These are phyloP conservation scores for Isatis lusitanica DNA, from an alignment of 441 rosid genomes.

Conservation along the genomic window DNA sequence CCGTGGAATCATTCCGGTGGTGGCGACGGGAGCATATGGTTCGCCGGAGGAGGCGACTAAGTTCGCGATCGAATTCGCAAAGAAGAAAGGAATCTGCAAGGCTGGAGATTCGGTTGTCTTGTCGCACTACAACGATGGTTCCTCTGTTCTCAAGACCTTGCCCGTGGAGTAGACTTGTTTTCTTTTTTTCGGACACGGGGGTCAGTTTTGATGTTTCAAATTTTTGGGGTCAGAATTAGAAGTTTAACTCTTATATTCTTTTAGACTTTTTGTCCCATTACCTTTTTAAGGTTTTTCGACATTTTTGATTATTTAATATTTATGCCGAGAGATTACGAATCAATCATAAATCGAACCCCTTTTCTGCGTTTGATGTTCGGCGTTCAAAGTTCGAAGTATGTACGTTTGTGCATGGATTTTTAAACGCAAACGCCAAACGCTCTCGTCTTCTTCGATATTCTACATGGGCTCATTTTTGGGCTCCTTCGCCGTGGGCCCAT, in stretches of 20 bases:
- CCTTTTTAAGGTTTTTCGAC: neutral
- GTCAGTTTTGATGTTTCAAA: neutral
- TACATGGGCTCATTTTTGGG: neutral
- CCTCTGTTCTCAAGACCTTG: constrained; percentile 52
- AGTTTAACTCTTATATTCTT: neutral
- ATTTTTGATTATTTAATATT: neutral
- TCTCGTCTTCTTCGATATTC: neutral
- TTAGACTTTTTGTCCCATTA: neutral
- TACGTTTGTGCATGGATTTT: neutral
- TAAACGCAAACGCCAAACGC: neutral
- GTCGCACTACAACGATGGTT: constrained; percentile 45
- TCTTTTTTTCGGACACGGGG: neutral
- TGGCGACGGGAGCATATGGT: constrained; percentile 44
- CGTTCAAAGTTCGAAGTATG: neutral
- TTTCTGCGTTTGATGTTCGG: neutral
- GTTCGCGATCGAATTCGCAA: constrained; percentile 43
- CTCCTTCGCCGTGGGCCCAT: neutral
- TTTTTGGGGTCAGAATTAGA: neutral
- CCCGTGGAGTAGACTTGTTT: constrained; percentile 36
- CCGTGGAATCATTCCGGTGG: constrained; percentile 54
- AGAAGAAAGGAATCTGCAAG: constrained; percentile 46
- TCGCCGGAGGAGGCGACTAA: constrained; percentile 52
- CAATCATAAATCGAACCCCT: neutral
- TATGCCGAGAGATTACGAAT: neutral
- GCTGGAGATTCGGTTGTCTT: constrained; percentile 50